These are phyloP conservation scores for Xerocomellus dryophilus DNA, from an alignment of 768 basidiomycete species.

Conservation along the genomic window DNA sequence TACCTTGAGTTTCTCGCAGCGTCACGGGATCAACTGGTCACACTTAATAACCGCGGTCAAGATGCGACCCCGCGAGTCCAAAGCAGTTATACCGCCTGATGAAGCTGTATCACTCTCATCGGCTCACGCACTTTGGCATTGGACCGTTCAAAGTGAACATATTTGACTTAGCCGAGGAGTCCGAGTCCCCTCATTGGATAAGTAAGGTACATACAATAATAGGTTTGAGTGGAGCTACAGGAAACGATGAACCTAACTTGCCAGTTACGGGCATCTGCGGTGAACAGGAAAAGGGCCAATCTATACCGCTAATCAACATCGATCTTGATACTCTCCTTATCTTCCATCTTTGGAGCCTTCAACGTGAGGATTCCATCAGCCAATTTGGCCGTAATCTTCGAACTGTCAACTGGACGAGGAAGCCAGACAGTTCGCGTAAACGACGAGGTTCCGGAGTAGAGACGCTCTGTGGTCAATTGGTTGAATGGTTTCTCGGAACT, in stretches of 20 bases:
- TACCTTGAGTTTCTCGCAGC: no score
- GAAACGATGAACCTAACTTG: background rate
- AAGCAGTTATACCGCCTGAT: no score
- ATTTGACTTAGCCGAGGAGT: background rate
- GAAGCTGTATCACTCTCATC: no score
- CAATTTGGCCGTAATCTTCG: conserved; percentile 60
- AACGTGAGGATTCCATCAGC: conserved; percentile 68
- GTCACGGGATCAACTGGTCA: no score
- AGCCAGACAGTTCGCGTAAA: conserved; percentile 75
- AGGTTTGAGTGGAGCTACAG: conserved; percentile 9
- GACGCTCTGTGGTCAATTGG: conserved; percentile 57
- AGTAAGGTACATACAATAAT: background rate
- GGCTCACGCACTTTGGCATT: no score
- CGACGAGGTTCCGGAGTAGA: conserved; percentile 49
- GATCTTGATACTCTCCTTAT: conserved; percentile 54
- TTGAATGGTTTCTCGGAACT: conserved; percentile 32
- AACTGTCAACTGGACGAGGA: conserved; percentile 57
- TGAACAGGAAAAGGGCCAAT: background rate
- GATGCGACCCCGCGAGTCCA: no score
- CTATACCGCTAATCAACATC: conserved; percentile 25
- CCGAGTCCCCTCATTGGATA: background rate
- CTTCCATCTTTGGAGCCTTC: conserved; percentile 56
- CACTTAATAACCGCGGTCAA: no score
- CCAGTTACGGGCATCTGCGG: background rate
- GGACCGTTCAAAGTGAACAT: background rate